phyloP scores from a whole-genome alignment of 352 stramenopile genomes.

The Sclerospora graminicola region DNA sequence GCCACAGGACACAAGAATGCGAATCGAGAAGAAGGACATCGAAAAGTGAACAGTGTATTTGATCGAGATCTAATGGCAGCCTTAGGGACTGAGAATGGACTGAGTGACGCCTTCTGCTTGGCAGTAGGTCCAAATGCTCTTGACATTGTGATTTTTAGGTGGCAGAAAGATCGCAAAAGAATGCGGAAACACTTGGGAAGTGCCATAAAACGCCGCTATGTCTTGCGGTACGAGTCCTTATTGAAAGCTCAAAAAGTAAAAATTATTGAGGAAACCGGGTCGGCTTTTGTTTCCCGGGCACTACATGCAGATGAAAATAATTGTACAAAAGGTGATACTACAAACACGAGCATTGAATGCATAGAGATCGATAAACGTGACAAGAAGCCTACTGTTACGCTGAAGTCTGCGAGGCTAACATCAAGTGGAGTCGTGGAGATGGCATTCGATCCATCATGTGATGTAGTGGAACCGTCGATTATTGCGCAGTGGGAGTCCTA shows the following conservation, averaged over 20 bases:
- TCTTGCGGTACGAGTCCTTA: conserved; percentile 5
- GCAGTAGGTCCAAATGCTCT: conserved; percentile 12
- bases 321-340: no score
- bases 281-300: not conserved
- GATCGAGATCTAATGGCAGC: conserved; percentile 18
- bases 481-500: not conserved
- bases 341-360: not conserved
- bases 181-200: conserved; percentile 11
- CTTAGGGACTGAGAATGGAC: conserved; percentile 12
- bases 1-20: conserved; percentile 29
- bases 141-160: conserved; percentile 17
- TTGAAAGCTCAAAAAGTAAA: conserved; percentile 8
- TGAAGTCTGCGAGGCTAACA: not conserved
- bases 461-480: not conserved
- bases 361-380: not conserved
- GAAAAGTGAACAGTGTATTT: conserved; percentile 17
- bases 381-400: not conserved
- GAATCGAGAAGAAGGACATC: no score
- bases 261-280: not conserved
- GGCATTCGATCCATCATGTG: not conserved
- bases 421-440: not conserved
- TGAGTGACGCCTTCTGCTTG: conserved; percentile 12
- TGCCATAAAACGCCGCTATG: conserved; percentile 5
- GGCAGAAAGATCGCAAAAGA: conserved; percentile 9
- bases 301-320: no score